Conservation (phyloP, 495 filamentous ascomycete genomes). For the Tricharina praecox region DNA sequence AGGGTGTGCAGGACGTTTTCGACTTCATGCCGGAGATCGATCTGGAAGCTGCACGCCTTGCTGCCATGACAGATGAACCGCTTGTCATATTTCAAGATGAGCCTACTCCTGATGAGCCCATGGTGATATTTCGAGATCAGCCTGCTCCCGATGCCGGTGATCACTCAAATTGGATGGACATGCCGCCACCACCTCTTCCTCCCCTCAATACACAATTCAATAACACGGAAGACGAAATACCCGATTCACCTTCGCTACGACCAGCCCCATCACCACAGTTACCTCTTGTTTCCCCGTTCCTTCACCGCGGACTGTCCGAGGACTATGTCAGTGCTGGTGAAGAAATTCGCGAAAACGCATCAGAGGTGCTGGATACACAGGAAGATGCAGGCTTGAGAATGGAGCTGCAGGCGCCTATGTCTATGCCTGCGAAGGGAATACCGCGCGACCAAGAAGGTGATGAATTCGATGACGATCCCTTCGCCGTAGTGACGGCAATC, state of each 20-base stretch:
- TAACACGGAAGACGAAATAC: conserved; percentile 1
- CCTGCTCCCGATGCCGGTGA: neutral
- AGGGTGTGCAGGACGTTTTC: neutral
- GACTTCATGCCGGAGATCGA: neutral
- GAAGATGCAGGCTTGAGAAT: too few species aligned
- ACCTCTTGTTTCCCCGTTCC: conserved; percentile 23
- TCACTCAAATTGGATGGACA: conserved; percentile 1
- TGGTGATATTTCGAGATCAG: conserved; percentile 4
- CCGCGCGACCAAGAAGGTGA: too few species aligned
- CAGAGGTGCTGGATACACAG: too few species aligned
- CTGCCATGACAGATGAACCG: neutral
- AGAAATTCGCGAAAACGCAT: neutral
- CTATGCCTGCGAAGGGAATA: too few species aligned
- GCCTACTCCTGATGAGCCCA: neutral
- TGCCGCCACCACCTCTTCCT: conserved; percentile 22
- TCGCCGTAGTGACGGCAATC: too few species aligned
- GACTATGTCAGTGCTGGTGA: conserved; percentile 9
- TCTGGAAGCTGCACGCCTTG: neutral
- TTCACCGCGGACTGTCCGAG: conserved; percentile 14
- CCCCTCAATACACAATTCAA: conserved; percentile 6
- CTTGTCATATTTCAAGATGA: conserved; percentile 3
- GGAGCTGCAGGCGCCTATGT: too few species aligned
- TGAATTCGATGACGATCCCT: too few species aligned
- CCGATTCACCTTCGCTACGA: conserved; percentile 22
- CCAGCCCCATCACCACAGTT: conserved; percentile 24